Percentiles rank a stretch among this genome's conserved stretches.
phyloP scores from a whole-genome alignment of 1,284 basidiomycete species.

The Tilletiopsis washingtonensis region DNA sequence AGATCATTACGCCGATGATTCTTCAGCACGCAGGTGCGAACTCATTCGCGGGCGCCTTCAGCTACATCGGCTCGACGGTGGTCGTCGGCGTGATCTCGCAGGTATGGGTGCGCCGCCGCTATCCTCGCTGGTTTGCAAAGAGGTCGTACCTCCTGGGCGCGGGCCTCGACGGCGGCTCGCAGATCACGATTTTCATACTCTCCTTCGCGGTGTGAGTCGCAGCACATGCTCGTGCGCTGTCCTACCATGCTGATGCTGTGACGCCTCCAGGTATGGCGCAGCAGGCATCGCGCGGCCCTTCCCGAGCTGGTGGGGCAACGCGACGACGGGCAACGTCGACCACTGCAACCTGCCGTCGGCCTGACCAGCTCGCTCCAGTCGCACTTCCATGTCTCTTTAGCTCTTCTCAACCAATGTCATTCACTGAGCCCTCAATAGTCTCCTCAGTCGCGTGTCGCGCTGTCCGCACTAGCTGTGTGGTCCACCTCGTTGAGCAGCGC shows the following conservation, averaged over 20 bases:
- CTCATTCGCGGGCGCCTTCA: conserved; percentile 50
- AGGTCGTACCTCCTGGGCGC: conserved; percentile 65
- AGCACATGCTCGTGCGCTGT: too few relatives aligned
- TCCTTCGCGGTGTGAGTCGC: conserved; percentile 64
- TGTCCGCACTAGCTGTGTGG: too few relatives aligned
- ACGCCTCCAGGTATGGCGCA: conserved; percentile 61
- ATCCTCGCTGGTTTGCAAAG: conserved; percentile 49
- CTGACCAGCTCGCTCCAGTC: too few relatives aligned
- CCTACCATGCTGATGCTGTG: too few relatives aligned
- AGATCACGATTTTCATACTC: conserved; percentile 61
- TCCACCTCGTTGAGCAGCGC: too few relatives aligned
- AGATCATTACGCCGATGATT: background rate
- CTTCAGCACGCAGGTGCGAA: background rate
- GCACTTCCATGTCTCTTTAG: too few relatives aligned
- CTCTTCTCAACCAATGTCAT: too few relatives aligned
- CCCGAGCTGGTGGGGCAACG: conserved; percentile 47
- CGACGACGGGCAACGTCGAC: background rate
- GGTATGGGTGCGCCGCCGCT: background rate
- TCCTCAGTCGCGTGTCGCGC: too few relatives aligned
- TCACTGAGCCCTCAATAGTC: too few relatives aligned
- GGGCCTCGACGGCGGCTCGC: conserved; percentile 62
- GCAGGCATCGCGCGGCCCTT: conserved; percentile 55
- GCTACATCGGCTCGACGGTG: conserved; percentile 58
- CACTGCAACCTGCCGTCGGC: conserved; percentile 7
- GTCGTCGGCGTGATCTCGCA: conserved; percentile 49